A percentile compares a stretch with the other conserved stretches of the same genome.
Evolutionary conservation across 305 asterid genomes (phyloP).

Genomic region (Rubia balearica): DNA sequence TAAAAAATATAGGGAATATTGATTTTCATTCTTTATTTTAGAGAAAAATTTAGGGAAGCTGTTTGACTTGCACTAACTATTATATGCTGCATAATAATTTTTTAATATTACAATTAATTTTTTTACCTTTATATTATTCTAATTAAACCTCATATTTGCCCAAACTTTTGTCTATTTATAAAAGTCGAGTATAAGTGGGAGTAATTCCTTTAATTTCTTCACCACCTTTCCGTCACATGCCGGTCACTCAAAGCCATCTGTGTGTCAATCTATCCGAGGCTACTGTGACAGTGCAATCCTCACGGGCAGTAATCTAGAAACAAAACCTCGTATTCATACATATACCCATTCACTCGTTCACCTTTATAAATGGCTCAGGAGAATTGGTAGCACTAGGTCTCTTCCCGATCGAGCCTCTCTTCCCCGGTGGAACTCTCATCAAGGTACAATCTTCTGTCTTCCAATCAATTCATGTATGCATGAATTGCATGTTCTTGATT

Average conservation of each 20-base stretch:
- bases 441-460: conserved; percentile 1
- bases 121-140: no score
- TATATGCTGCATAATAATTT: no score
- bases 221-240: neutral
- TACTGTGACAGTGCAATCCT: neutral
- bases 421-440: conserved; percentile 6
- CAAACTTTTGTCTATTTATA: no score
- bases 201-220: neutral
- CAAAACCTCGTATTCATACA: neutral
- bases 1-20: no score
- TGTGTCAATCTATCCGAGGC: neutral
- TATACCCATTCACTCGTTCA: neutral
- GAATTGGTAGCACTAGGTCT: neutral
- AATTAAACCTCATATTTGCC: no score
- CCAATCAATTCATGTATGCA: neutral
- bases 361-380: neutral
- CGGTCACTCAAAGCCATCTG: neutral
- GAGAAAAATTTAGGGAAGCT: no score
- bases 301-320: neutral
- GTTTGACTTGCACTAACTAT: no score
- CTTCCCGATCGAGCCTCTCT: neutral
- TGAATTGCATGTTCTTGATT: neutral
- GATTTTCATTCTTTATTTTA: no score
- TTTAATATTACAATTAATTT: no score
- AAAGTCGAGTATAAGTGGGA: no score